These are phyloP conservation scores for Apiospora hydei DNA, from an alignment of 2,329 filamentous ascomycete species.

Conservation along the genomic window DNA sequence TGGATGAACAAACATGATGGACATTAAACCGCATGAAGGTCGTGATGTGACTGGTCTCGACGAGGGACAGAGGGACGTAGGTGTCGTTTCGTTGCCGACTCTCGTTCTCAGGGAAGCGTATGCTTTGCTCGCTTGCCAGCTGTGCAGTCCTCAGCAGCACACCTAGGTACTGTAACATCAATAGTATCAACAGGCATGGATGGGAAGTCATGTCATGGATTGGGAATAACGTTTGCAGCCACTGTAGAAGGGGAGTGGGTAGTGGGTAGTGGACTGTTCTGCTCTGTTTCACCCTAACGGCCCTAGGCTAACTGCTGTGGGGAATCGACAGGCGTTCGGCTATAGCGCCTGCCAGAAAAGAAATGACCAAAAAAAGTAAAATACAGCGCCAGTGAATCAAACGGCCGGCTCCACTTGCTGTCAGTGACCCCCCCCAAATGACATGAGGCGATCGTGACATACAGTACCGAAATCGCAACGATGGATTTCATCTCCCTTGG, in stretches of 20 bases:
- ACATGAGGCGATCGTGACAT: constrained; percentile 22
- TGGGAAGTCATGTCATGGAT: neutral
- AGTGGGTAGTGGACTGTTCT: neutral
- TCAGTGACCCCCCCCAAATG: constrained; percentile 13
- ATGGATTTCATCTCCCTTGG: constrained; percentile 16
- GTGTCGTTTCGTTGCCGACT: neutral
- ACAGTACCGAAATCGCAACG: constrained; percentile 21
- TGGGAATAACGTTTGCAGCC: neutral
- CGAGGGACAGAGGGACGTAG: neutral
- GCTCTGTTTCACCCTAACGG: constrained; percentile 15
- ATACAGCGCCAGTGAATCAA: neutral
- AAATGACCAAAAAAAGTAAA: constrained; percentile 3
- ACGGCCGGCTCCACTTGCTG: constrained; percentile 6
- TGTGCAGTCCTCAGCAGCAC: neutral
- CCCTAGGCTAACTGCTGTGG: constrained; percentile 12
- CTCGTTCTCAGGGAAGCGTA: neutral
- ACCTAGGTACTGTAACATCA: no score
- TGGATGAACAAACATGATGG: neutral
- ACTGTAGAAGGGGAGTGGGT: neutral
- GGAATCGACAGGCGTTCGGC: constrained; percentile 3
- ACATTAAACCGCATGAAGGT: neutral
- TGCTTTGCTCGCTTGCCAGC: neutral
- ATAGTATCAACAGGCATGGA: no score
- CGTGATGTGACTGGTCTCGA: neutral
- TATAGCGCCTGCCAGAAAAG: constrained; percentile 1